Conservation (phyloP, 352 stramenopile species). For the Detonula confervacea region DNA sequence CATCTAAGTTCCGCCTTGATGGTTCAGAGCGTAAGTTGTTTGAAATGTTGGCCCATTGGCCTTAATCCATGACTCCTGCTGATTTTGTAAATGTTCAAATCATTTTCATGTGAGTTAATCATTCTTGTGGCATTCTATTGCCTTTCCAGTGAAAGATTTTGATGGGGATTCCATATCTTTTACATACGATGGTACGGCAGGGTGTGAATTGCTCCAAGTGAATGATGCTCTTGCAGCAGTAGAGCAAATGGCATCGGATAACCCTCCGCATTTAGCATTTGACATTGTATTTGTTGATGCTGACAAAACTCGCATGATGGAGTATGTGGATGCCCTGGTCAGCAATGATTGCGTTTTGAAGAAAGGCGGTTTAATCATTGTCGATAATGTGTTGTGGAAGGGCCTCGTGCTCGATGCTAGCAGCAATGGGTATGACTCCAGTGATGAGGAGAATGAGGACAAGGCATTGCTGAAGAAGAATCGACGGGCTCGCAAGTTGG, state of each 20-base stretch:
- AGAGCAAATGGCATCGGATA: conserved; percentile 76
- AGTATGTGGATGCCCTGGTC: conserved; percentile 89
- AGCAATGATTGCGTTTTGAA: conserved; percentile 85
- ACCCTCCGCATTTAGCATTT: conserved; percentile 78
- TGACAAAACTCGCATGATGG: conserved; percentile 91
- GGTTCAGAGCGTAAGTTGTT: conserved; percentile 14
- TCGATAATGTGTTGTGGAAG: conserved; percentile 94
- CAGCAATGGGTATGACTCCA: conserved; percentile 44
- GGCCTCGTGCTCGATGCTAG: conserved; percentile 87
- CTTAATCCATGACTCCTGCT: neutral
- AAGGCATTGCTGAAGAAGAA: conserved; percentile 60
- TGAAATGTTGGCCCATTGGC: neutral
- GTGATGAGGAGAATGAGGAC: conserved; percentile 42
- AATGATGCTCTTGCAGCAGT: conserved; percentile 80
- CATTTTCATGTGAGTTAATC: no score
- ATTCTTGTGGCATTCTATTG: neutral
- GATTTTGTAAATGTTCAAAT: no score
- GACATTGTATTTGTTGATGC: conserved; percentile 95
- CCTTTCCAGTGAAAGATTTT: conserved; percentile 36
- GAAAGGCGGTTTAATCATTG: conserved; percentile 87
- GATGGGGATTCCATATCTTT: conserved; percentile 41
- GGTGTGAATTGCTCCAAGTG: conserved; percentile 70
- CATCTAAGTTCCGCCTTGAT: conserved; percentile 32
- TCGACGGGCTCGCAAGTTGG: conserved; percentile 76
- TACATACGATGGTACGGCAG: conserved; percentile 52